A percentile compares a stretch with the other conserved stretches of the same genome.
Evolutionary conservation across 2,329 filamentous ascomycete genomes (phyloP).

Genomic region (Neofusicoccum laricinum): DNA sequence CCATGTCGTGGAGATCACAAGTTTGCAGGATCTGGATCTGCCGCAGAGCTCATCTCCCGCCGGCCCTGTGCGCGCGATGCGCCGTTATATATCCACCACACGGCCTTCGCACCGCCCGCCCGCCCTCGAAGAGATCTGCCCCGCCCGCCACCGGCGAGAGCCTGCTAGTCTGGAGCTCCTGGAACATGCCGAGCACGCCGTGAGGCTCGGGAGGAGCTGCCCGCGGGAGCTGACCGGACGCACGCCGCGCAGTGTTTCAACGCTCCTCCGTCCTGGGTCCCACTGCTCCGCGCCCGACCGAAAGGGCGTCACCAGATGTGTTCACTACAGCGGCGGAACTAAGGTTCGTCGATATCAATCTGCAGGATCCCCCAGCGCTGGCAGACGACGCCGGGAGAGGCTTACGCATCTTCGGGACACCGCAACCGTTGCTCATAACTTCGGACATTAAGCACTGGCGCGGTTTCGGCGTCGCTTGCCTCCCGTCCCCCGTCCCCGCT

Average conservation of each 20-base stretch:
- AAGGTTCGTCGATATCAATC: neutral
- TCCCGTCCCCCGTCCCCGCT: neutral
- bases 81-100: neutral
- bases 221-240: too few relatives aligned
- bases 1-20: neutral
- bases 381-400: neutral
- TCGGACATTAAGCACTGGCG: neutral
- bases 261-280: neutral
- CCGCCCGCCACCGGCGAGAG: neutral
- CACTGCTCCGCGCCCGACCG: neutral
- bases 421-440: neutral
- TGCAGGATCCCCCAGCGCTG: neutral
- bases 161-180: neutral
- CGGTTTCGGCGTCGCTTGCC: neutral
- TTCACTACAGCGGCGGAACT: neutral
- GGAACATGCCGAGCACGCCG: neutral
- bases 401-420: neutral
- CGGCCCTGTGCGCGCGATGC: neutral
- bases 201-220: neutral
- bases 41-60: conserved; percentile 4
- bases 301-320: neutral
- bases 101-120: neutral
- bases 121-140: neutral
- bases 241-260: neutral
- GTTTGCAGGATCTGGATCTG: conserved; percentile 14